These are phyloP conservation scores for Baudoinia panamericana DNA, from an alignment of 495 filamentous ascomycete genomes.

Conservation along the genomic window DNA sequence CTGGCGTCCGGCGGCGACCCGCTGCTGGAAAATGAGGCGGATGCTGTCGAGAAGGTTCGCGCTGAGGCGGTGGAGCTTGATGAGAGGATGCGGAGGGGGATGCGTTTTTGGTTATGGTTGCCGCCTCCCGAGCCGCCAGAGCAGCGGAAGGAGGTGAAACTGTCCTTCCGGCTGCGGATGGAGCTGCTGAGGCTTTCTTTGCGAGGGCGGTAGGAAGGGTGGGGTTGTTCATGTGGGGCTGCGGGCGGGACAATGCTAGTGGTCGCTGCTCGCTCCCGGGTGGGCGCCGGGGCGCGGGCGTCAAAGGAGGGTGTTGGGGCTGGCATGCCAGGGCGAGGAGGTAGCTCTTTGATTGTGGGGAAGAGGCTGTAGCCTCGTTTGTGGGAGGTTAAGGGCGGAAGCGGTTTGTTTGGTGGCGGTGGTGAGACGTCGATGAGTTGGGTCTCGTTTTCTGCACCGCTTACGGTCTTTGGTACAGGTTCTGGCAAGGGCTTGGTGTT, in stretches of 20 bases:
- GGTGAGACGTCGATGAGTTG: not conserved
- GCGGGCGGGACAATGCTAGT: not conserved
- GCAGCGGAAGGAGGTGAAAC: slow-evolving; percentile 11
- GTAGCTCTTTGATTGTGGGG: slow-evolving; percentile 7
- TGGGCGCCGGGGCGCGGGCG: not conserved
- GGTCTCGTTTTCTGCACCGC: not conserved
- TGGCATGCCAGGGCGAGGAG: not conserved
- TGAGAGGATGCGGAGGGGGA: slow-evolving; percentile 11
- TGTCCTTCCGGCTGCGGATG: slow-evolving; percentile 15
- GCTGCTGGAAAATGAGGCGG: not conserved
- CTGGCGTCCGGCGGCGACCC: slow-evolving; percentile 5
- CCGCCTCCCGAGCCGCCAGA: too few relatives aligned
- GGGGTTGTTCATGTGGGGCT: slow-evolving; percentile 2
- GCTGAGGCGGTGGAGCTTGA: slow-evolving; percentile 1
- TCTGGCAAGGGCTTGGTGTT: not conserved
- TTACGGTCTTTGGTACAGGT: not conserved
- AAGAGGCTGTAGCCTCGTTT: slow-evolving; percentile 16
- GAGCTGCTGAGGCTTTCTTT: slow-evolving; percentile 11
- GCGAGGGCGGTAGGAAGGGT: slow-evolving; percentile 11
- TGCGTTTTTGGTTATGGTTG: not conserved
- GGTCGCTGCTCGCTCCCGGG: not conserved
- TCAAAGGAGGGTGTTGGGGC: not conserved
- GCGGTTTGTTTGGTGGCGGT: too few relatives aligned
- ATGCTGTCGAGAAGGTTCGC: not conserved
- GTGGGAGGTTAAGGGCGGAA: not conserved